These are phyloP conservation scores for Pouteria glomerata DNA, from an alignment of 148 eudicot genomes.

Conservation along the genomic window DNA sequence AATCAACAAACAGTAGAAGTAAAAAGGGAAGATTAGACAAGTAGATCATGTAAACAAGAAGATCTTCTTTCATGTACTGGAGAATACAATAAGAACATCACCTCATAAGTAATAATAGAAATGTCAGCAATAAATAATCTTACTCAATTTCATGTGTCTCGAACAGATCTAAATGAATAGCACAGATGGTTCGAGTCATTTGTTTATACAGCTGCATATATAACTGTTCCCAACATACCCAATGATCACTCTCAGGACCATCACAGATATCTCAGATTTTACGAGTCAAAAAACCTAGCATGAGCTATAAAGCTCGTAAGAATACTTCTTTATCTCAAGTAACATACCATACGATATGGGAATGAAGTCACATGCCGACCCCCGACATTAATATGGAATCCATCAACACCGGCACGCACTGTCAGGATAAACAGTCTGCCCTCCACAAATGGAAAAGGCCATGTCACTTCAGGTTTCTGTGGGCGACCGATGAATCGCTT, in stretches of 20 bases:
- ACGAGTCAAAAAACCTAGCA: background rate
- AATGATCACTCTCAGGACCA: background rate
- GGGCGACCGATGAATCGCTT: slow-evolving; percentile 86
- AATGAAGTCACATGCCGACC: slow-evolving; percentile 95
- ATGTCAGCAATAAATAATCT: background rate
- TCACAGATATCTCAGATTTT: background rate
- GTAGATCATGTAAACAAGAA: background rate
- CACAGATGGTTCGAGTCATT: background rate
- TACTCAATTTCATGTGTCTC: background rate
- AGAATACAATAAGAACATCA: background rate
- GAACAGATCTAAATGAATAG: slow-evolving; percentile 2
- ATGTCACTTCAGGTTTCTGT: slow-evolving; percentile 76
- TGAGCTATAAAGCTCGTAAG: background rate
- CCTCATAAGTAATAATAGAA: background rate
- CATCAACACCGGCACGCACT: slow-evolving; percentile 93
- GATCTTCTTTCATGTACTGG: background rate
- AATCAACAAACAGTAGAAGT: background rate
- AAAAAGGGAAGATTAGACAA: background rate
- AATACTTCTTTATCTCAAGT: background rate
- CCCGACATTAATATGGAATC: slow-evolving; percentile 77
- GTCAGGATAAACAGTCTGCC: slow-evolving; percentile 82
- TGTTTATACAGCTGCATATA: background rate
- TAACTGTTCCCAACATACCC: background rate
- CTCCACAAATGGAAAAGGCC: slow-evolving; percentile 95
- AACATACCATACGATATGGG: slow-evolving; percentile 79